Base-by-base conservation (phyloP, 2,329 filamentous ascomycete genomes). In the Hymenoscyphus fructigenus region DNA sequence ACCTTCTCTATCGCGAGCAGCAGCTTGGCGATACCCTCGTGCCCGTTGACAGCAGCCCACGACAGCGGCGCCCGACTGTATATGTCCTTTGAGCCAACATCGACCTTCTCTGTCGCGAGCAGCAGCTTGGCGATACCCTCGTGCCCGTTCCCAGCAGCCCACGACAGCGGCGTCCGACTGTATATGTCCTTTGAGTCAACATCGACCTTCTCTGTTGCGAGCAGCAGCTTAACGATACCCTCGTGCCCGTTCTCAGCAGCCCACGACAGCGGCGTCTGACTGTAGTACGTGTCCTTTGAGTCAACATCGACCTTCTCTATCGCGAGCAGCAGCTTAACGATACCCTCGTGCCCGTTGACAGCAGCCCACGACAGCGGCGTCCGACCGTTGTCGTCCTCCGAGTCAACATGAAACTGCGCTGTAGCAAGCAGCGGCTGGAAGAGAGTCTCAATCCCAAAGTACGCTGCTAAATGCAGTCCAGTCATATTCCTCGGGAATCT, bases 391-490 rank as follows among this genome's bases (percentile, higher is more conserved):
- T n/a, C 44, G 53, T 60, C 17, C 57, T 38, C 3, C 1, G 36
- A 38, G 36, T 38, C 36, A 1, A 5, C 36, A 4, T 38, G 7
- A 3, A 36, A 6, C 34, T 36, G 1, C 7, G 34, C 2, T 7
- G n/a, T n/a, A 36, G 7, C 36, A 38, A 57, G 56, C 34, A 57
- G 32, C 57, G 36, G 36, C 29, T 50, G 28, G 3, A 61, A 5
- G n/a, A 61, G 17, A 17, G 20, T 0, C 32, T 50, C 10, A 20
- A 73, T 29, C 32, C 71, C 72, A 61, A 73, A 73, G 38, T 65
- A 69, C 67, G 69, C 70, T 36, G 65, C 68, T 26, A 74, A 57
- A 53, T 74, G 68, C 32, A 72, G 15, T 29, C 69, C 67, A 23
- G 59, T 70, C 47, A 67, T 67, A 20, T 66, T 15, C 57, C 26